Evolutionary conservation across 2,329 filamentous ascomycete genomes (phyloP).

Genomic region (Dichotomopilus funicola): DNA sequence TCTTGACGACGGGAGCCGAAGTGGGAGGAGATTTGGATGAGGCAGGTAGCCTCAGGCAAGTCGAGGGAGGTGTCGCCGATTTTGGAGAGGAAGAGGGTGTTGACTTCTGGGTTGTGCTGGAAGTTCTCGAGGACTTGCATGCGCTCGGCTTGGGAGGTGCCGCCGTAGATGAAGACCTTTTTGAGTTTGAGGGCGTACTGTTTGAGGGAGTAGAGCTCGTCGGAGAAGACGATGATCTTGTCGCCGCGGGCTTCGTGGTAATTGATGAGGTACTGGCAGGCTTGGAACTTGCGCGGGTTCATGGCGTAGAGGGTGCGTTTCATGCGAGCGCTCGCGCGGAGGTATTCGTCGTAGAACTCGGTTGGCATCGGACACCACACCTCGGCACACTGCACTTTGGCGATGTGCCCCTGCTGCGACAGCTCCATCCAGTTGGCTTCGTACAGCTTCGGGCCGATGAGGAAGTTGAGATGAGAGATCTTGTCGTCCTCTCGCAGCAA

Average conservation of each 20-base stretch:
- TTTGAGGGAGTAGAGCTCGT: constrained; percentile 90
- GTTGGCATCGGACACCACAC: constrained; percentile 99
- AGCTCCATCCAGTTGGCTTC: constrained; percentile 99
- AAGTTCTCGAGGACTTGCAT: constrained; percentile 88
- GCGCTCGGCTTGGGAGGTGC: constrained; percentile 78
- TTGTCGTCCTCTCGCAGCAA: constrained; percentile 95
- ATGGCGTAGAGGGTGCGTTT: constrained; percentile 71
- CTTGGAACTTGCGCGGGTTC: constrained; percentile 96
- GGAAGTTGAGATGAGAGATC: constrained; percentile 92
- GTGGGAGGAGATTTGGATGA: constrained; percentile 96
- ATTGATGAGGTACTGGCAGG: constrained; percentile 95
- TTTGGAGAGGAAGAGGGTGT: constrained; percentile 92
- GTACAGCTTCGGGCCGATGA: constrained; percentile 95
- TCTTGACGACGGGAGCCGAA: constrained; percentile 96
- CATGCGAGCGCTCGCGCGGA: constrained; percentile 53
- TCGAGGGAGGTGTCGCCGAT: constrained; percentile 98
- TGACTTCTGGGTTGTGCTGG: constrained; percentile 82
- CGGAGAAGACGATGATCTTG: constrained; percentile 97
- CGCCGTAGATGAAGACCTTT: constrained; percentile 88
- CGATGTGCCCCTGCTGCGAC: constrained; percentile 93
- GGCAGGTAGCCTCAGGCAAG: constrained; percentile 87
- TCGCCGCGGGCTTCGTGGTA: constrained; percentile 93
- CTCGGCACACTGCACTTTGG: constrained; percentile 93
- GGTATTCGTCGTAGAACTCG: constrained; percentile 94
- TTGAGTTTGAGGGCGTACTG: constrained; percentile 76